Evolutionary conservation across 768 basidiomycete genomes (phyloP).

Genomic region (Amanita pallidorosea): DNA sequence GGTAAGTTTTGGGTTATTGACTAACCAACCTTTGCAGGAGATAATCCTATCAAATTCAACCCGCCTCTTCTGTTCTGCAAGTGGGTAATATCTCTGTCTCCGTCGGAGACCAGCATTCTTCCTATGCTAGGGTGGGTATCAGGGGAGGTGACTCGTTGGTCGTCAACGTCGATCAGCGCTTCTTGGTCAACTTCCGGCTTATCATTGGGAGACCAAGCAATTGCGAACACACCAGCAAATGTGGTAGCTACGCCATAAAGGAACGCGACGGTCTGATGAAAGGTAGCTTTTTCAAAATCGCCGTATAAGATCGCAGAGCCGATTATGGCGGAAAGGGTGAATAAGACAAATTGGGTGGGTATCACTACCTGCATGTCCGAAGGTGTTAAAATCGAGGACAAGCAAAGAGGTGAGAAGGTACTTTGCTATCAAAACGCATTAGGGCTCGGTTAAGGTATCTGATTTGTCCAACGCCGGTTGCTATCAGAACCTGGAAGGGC

Average conservation of each 20-base stretch:
- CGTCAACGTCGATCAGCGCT: background rate
- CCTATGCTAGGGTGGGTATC: background rate
- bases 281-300: constrained; percentile 77
- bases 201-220: constrained; percentile 51
- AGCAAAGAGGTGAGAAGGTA: constrained; percentile 13
- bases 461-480: constrained; percentile 78
- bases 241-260: constrained; percentile 84
- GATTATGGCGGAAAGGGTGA: constrained; percentile 86
- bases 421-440: constrained; percentile 91
- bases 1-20: background rate
- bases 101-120: constrained; percentile 31
- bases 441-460: constrained; percentile 78
- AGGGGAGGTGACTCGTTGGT: background rate
- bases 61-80: constrained; percentile 44
- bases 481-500: constrained; percentile 42
- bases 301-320: constrained; percentile 92
- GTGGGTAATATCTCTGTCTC: constrained; percentile 26
- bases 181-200: constrained; percentile 16
- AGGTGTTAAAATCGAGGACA: constrained; percentile 3
- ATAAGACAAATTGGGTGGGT: constrained; percentile 90
- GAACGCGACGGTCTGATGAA: constrained; percentile 78
- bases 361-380: constrained; percentile 58
- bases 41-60: constrained; percentile 56
- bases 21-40: constrained; percentile 55
- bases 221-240: constrained; percentile 81